Percentiles rank a stretch among this genome's conserved stretches.
phyloP scores from a whole-genome alignment of 2,329 filamentous ascomycete genomes.

The Hymenoscyphus fraxineus region DNA sequence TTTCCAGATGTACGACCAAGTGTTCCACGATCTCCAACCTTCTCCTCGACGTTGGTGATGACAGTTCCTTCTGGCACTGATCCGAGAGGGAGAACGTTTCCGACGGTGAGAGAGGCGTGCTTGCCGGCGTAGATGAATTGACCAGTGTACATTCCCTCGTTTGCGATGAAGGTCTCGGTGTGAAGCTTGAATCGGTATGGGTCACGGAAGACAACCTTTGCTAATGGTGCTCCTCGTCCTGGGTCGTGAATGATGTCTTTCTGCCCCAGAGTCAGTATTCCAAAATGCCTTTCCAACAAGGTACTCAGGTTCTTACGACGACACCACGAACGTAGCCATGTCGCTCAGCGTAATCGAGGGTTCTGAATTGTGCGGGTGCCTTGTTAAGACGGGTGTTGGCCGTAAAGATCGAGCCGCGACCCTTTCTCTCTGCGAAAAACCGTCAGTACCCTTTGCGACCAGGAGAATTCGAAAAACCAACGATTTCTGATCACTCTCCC shows the following conservation, averaged over 20 bases:
- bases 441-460: too few relatives aligned
- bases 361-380: slow-evolving; percentile 91
- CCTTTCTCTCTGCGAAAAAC: slow-evolving; percentile 53
- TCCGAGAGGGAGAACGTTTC: slow-evolving; percentile 92
- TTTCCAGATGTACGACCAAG: slow-evolving; percentile 97
- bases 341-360: slow-evolving; percentile 92
- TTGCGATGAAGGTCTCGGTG: slow-evolving; percentile 99
- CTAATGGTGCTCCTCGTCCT: slow-evolving; percentile 95
- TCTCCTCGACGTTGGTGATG: slow-evolving; percentile 98
- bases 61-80: slow-evolving; percentile 99
- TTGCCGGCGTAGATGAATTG: slow-evolving; percentile 99
- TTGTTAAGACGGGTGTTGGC: slow-evolving; percentile 91
- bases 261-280: not conserved
- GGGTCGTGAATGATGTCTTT: slow-evolving; percentile 98
- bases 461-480: too few relatives aligned
- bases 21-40: slow-evolving; percentile 92
- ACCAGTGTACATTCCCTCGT: slow-evolving; percentile 99
- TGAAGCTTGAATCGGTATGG: slow-evolving; percentile 97
- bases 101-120: slow-evolving; percentile 94
- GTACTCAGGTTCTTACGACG: slow-evolving; percentile 44
- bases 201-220: slow-evolving; percentile 94
- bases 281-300: not conserved
- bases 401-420: slow-evolving; percentile 73
- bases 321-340: slow-evolving; percentile 98
- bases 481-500: slow-evolving; percentile 66